A percentile compares a stretch with the other conserved stretches of the same genome.
Evolutionary conservation across 306 rosid genomes (phyloP).

Genomic region (Myrica gale): DNA sequence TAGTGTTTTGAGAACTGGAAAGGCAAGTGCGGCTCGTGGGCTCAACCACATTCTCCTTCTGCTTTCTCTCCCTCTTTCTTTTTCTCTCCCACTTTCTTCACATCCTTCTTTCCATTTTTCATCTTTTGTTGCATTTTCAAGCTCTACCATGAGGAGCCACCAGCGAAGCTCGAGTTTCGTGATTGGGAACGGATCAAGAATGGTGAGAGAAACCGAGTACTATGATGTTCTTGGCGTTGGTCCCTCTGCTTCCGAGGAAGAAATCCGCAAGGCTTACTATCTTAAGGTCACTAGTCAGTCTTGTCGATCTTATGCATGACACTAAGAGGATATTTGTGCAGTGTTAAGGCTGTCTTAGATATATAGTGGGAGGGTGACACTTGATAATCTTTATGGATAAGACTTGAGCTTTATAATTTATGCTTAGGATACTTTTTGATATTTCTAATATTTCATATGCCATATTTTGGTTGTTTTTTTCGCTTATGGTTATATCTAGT

Average conservation of each 20-base stretch:
- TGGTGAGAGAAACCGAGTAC: slow-evolving; percentile 83
- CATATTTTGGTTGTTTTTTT: background rate
- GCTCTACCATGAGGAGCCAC: background rate
- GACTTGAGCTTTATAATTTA: no score
- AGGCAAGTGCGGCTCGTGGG: slow-evolving; percentile 45
- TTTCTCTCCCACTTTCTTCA: slow-evolving; percentile 16
- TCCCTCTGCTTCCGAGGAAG: slow-evolving; percentile 70
- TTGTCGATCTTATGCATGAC: background rate
- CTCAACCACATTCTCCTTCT: background rate
- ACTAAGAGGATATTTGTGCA: background rate
- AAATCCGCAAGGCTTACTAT: slow-evolving; percentile 90
- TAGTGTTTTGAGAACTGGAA: slow-evolving; percentile 51
- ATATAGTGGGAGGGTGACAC: no score
- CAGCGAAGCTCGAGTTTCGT: background rate
- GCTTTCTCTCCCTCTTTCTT: slow-evolving; percentile 4
- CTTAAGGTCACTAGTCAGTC: slow-evolving; percentile 67
- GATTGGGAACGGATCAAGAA: slow-evolving; percentile 6
- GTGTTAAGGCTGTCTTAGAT: background rate
- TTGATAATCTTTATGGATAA: no score
- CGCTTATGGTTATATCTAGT: background rate
- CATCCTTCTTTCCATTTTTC: background rate
- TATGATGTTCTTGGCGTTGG: slow-evolving; percentile 70
- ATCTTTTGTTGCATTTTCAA: background rate
- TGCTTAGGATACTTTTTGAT: background rate
- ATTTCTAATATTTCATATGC: background rate